Evolutionary conservation across 345 rosid species (phyloP).

Genomic region (Bruguiera parviflora): DNA sequence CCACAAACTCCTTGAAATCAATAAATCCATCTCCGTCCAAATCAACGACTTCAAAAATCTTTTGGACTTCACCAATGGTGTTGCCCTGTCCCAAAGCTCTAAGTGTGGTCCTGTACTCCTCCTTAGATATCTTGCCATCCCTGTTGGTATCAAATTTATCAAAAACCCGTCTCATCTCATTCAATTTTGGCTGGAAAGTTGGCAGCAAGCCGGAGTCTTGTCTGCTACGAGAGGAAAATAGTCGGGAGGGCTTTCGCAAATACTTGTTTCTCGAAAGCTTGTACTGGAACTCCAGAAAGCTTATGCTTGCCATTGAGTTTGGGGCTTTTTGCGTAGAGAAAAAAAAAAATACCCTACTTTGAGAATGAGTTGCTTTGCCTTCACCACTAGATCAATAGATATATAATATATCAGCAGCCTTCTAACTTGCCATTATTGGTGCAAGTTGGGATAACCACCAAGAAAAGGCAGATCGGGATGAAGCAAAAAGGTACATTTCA

Average conservation of each 20-base stretch:
- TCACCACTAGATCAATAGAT: background rate
- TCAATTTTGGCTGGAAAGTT: conserved; percentile 44
- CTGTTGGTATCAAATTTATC: conserved; percentile 66
- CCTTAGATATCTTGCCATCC: conserved; percentile 82
- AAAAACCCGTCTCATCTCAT: conserved; percentile 67
- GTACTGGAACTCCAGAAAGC: conserved; percentile 71
- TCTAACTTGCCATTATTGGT: background rate
- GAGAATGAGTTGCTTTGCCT: background rate
- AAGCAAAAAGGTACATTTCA: conserved; percentile 4
- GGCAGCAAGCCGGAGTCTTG: conserved; percentile 43
- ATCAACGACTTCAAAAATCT: conserved; percentile 64
- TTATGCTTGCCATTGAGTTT: conserved; percentile 40
- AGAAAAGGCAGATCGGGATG: background rate
- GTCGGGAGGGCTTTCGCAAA: conserved; percentile 54
- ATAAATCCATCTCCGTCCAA: conserved; percentile 83
- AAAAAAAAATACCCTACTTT: background rate
- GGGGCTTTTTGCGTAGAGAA: background rate
- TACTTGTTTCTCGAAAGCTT: conserved; percentile 59
- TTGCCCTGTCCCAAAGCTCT: conserved; percentile 57
- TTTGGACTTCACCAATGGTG: conserved; percentile 44
- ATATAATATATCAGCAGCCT: background rate
- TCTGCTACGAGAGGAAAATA: conserved; percentile 52
- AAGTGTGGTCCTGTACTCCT: conserved; percentile 65
- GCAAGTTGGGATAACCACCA: background rate
- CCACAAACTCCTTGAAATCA: conserved; percentile 71